Evolutionary conservation across 208 protist genomes (phyloP), one percentile per base, ranked within the genome.

Genomic region (Endotrypanum monterogeii): DNA sequence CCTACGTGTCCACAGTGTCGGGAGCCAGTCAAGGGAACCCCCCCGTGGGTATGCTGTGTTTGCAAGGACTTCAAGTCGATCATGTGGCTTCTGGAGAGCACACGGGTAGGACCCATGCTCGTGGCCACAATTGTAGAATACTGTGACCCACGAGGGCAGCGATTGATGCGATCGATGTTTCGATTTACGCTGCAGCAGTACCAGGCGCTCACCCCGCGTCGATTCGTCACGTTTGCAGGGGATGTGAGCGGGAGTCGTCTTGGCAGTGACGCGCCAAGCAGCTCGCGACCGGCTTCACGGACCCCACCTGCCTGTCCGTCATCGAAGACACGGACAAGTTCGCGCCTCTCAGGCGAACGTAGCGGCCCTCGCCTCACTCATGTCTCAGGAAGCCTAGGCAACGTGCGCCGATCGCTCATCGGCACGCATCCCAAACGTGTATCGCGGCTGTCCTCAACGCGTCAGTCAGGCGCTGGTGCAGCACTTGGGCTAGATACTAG

Each of bases 111-210:
- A 20, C 48, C 79, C 6, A 56, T 67, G n/a, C 61, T 94, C 7
- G 83, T 94, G n/a, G 46, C 86, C 28, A 80, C 72, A 41, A 80
- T 94, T 23, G 71, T 94, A 56, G 86, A 78, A 73, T 96, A 82
- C 82, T 94, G 88, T 82, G 89, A 96, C 48, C 67, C 81, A 39
- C 86, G 83, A 23, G 61, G 80, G 25, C 79, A 86, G 73, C 88
- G 88, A 11, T 78, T 93, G 28, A 67, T 96, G 66, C 79, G 79
- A 37, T 91, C 79, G 71, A 80, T 96, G 52, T 94, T 94, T 68
- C 88, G 78, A 65, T 71, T 78, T 18, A 84, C 82, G 16, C 58
- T 84, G 44, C 56, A 84, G 54, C 78, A 79, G 82, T 75, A 81
- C 67, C 70, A 58, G 28, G 48, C 82, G 8, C 61, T 55, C 23